Evolutionary conservation across 805 yeast species (phyloP).

Genomic region (Metschnikowia koreensis): DNA sequence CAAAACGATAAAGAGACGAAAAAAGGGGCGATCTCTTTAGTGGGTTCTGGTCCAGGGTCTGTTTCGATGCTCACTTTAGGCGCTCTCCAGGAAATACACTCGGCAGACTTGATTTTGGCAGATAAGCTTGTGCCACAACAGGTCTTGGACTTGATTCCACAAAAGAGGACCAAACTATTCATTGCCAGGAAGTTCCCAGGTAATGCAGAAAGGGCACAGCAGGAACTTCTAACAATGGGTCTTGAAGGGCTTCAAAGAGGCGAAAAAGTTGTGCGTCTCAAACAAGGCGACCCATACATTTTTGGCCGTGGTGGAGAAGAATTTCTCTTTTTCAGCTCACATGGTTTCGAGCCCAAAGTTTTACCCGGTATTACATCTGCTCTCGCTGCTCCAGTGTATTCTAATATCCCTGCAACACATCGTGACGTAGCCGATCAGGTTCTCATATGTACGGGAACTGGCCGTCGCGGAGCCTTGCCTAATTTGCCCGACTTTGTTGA

Average conservation of each 20-base stretch:
- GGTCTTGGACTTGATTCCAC: conserved; percentile 80
- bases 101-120: conserved; percentile 82
- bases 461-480: conserved; percentile 81
- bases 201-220: conserved; percentile 90
- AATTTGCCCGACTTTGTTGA: conserved; percentile 68
- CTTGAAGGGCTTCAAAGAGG: conserved; percentile 63
- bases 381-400: conserved; percentile 77
- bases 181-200: conserved; percentile 96
- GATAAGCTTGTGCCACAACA: conserved; percentile 91
- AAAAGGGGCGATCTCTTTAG: conserved; percentile 68
- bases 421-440: conserved; percentile 91
- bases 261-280: conserved; percentile 77
- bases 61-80: conserved; percentile 78
- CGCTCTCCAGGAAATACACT: conserved; percentile 74
- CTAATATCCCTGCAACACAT: conserved; percentile 88
- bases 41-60: conserved; percentile 95
- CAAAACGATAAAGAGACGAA: conserved; percentile 5
- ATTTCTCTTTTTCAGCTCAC: conserved; percentile 58
- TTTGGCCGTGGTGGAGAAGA: conserved; percentile 98
- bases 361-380: conserved; percentile 91
- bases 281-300: conserved; percentile 96
- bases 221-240: conserved; percentile 75
- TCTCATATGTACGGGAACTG: conserved; percentile 91
- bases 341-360: conserved; percentile 72
- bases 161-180: conserved; percentile 61